Base-by-base conservation (phyloP, 306 rosid genomes). In the Inga laurina region DNA sequence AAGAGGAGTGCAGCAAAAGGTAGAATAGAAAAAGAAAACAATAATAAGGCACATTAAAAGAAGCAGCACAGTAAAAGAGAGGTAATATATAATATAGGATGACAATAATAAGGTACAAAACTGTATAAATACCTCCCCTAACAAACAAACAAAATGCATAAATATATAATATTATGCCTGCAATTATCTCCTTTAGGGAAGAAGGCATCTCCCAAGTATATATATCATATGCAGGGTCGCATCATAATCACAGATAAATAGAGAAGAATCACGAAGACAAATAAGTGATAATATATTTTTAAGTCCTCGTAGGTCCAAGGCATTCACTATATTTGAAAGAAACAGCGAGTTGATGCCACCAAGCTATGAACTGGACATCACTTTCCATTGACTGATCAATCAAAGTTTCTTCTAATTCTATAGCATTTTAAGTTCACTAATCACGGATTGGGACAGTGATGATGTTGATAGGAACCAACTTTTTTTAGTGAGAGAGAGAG, bases 181-280 rank as follows among this genome's bases (percentile, higher is more conserved):
- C 76, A 48, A 74, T 70, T 48, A 48, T 81, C 72, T 19, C 76
- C 15, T 48, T 71, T 65, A 59, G 45, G 7, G 32, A 78, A 39
- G 76, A 52, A 52, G 59, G 66, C 15, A 70, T 75, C 24, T 67
- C 48, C 51, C 32, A 35, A 67, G 83, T 6, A 15, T 14, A 15
- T 27, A 27, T 59, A 45, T 54, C n/a, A 66, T 11, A 79, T 78
- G 67, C 54, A 81, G 61, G 75, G 59, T 73, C 79, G 74, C 57
- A 68, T 75, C 62, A 7, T 65, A 59, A 37, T 56, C 13, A 14
- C 24, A 30, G 61, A 41, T 66, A 15, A 72, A 74, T 67, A 76
- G 59, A 78, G 76, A 80, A 74, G 77, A 61, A 66, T 67, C 49
- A 68, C 11, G 41, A 24, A 62, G 70, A 30, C 41, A 65, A 13